A percentile compares a stretch with the other conserved stretches of the same genome.
phyloP scores from a whole-genome alignment of 768 basidiomycete species.

The Russula dissimulans region DNA sequence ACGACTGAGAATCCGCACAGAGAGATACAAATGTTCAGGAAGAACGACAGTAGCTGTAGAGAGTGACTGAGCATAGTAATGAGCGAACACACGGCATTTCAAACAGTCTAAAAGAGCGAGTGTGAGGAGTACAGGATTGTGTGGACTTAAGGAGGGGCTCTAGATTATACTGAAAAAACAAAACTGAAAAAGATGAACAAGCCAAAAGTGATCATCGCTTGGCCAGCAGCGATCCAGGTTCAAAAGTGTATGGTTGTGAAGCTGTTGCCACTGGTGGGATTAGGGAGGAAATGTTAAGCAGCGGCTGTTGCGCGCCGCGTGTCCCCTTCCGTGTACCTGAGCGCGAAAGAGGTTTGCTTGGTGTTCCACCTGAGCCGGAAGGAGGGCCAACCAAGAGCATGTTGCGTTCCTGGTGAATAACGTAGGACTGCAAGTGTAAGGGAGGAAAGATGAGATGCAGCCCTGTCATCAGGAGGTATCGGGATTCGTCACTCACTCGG shows the following conservation, averaged over 20 bases:
- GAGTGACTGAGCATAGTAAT: not conserved
- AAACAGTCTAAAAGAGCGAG: not conserved
- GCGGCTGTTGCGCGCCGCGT: constrained; percentile 36
- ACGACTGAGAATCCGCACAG: constrained; percentile 6
- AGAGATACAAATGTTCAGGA: not conserved
- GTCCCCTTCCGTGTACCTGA: constrained; percentile 31
- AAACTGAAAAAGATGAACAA: not conserved
- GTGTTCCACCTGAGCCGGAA: constrained; percentile 5
- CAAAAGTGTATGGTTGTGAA: constrained; percentile 42
- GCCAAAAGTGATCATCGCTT: constrained; percentile 31
- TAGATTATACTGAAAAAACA: constrained; percentile 3
- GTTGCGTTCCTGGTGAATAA: constrained; percentile 71
- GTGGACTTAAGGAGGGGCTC: not conserved
- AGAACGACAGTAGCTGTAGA: not conserved
- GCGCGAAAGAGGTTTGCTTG: constrained; percentile 30
- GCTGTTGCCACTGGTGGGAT: constrained; percentile 22
- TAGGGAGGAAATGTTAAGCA: constrained; percentile 40
- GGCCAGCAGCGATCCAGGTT: constrained; percentile 65
- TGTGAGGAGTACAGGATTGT: not conserved
- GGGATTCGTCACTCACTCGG: constrained; percentile 46
- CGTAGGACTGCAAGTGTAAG: constrained; percentile 52
- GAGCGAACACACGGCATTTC: not conserved
- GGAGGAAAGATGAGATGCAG: not conserved
- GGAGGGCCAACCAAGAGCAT: constrained; percentile 44
- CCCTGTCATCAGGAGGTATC: not conserved